These are phyloP conservation scores for Fusarium poae DNA, from an alignment of 2,329 filamentous ascomycete genomes.

Conservation along the genomic window DNA sequence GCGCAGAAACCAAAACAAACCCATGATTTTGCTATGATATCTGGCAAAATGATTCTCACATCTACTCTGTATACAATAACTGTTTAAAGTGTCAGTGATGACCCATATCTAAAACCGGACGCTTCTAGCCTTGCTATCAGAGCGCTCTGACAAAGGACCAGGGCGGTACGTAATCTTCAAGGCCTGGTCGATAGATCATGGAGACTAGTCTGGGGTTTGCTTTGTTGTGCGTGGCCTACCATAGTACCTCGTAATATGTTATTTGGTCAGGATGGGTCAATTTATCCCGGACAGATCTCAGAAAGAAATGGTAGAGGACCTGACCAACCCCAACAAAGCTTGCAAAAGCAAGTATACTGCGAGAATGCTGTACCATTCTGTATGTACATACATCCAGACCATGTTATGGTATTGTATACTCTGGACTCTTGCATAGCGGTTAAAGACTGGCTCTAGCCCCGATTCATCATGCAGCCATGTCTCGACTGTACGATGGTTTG, in stretches of 20 bases:
- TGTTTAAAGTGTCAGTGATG: slow-evolving; percentile 4
- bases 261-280: slow-evolving; percentile 24
- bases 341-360: slow-evolving; percentile 20
- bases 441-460: slow-evolving; percentile 30
- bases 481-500: slow-evolving; percentile 32
- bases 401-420: slow-evolving; percentile 13
- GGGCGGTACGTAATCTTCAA: slow-evolving; percentile 41
- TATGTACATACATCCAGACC: slow-evolving; percentile 29
- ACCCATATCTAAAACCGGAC: slow-evolving; percentile 29
- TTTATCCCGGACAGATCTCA: slow-evolving; percentile 43
- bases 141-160: slow-evolving; percentile 22
- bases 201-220: slow-evolving; percentile 18
- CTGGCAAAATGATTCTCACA: not conserved
- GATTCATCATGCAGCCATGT: slow-evolving; percentile 47
- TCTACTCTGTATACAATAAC: slow-evolving; percentile 8
- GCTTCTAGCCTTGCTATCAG: slow-evolving; percentile 15
- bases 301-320: slow-evolving; percentile 19
- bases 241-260: slow-evolving; percentile 40
- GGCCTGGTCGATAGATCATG: slow-evolving; percentile 21
- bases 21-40: not conserved
- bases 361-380: slow-evolving; percentile 21
- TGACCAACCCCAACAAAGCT: slow-evolving; percentile 16
- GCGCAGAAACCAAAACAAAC: slow-evolving; percentile 17
- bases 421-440: slow-evolving; percentile 28
- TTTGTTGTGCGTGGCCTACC: slow-evolving; percentile 37